phyloP scores from a whole-genome alignment of 169 alveolate species.

The Neospora caninum region DNA sequence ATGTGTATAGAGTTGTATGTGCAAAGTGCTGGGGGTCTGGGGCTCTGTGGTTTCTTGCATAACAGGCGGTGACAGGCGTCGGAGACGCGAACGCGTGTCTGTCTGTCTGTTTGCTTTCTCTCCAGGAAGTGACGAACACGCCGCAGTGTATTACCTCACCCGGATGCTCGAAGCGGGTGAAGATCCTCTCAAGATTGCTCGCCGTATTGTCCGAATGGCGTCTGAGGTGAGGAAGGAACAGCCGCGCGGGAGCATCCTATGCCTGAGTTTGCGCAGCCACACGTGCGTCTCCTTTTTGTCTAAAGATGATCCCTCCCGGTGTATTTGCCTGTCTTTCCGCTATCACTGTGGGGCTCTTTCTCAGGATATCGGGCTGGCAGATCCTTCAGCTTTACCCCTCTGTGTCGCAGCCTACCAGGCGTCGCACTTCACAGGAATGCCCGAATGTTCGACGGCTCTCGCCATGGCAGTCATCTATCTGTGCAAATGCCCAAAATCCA shows the following conservation, averaged over 20 bases:
- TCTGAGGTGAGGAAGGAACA: background rate
- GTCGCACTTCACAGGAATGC: constrained; percentile 52
- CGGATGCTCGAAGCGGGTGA: constrained; percentile 54
- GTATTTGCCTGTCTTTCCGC: too few species aligned
- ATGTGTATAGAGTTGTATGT: too few species aligned
- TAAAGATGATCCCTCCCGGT: too few species aligned
- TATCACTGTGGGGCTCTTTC: background rate
- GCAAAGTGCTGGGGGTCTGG: too few species aligned
- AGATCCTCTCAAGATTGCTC: constrained; percentile 44
- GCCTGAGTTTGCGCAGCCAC: too few species aligned
- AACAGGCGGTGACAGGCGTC: too few species aligned
- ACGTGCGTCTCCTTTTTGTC: too few species aligned
- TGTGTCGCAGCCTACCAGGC: constrained; percentile 45
- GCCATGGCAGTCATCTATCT: constrained; percentile 45
- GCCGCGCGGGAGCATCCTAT: background rate
- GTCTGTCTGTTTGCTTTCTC: background rate
- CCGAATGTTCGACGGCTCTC: constrained; percentile 56
- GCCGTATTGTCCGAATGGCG: constrained; percentile 51
- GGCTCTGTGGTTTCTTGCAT: too few species aligned
- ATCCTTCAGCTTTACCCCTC: constrained; percentile 36
- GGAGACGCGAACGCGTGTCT: too few species aligned
- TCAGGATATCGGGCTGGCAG: constrained; percentile 51
- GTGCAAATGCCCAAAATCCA: constrained; percentile 40
- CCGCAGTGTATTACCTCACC: constrained; percentile 49
- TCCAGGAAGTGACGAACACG: constrained; percentile 43